Percentiles rank a stretch among this genome's conserved stretches.
These are phyloP conservation scores for Hypseocharis bilobata DNA, from an alignment of 441 rosid species.

Conservation along the genomic window DNA sequence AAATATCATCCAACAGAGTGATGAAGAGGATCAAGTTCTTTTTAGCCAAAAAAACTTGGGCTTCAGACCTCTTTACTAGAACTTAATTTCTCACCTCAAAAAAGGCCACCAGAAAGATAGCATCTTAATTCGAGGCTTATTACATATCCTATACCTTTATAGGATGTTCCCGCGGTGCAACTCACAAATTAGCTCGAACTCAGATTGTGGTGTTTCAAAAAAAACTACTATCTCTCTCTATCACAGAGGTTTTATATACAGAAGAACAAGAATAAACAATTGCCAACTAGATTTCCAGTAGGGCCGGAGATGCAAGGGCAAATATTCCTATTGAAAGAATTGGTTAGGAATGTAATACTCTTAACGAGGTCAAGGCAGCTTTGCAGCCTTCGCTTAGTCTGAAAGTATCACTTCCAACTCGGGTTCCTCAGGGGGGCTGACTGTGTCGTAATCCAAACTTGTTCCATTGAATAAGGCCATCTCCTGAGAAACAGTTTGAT, in stretches of 20 bases:
- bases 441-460: slow-evolving; percentile 9
- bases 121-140: too few relatives aligned
- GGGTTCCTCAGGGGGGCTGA: slow-evolving; percentile 24
- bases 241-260: slow-evolving; percentile 18
- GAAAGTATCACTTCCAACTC: slow-evolving; percentile 45
- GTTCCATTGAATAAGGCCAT: slow-evolving; percentile 14
- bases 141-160: too few relatives aligned
- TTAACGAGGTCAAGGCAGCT: too few relatives aligned
- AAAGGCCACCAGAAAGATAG: too few relatives aligned
- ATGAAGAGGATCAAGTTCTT: too few relatives aligned
- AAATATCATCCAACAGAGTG: too few relatives aligned
- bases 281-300: background rate
- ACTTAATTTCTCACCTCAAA: too few relatives aligned
- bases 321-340: background rate
- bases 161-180: background rate
- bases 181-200: background rate
- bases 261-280: background rate
- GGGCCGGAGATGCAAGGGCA: slow-evolving; percentile 12
- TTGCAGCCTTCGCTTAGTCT: slow-evolving; percentile 31
- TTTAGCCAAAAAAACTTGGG: too few relatives aligned
- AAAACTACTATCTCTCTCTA: slow-evolving; percentile 15
- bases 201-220: background rate
- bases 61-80: too few relatives aligned
- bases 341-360: background rate
- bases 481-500: slow-evolving; percentile 10